A percentile compares a stretch with the other conserved stretches of the same genome.
Evolutionary conservation across 2,329 filamentous ascomycete genomes (phyloP).

Genomic region (Trichoderma afroharzianum): DNA sequence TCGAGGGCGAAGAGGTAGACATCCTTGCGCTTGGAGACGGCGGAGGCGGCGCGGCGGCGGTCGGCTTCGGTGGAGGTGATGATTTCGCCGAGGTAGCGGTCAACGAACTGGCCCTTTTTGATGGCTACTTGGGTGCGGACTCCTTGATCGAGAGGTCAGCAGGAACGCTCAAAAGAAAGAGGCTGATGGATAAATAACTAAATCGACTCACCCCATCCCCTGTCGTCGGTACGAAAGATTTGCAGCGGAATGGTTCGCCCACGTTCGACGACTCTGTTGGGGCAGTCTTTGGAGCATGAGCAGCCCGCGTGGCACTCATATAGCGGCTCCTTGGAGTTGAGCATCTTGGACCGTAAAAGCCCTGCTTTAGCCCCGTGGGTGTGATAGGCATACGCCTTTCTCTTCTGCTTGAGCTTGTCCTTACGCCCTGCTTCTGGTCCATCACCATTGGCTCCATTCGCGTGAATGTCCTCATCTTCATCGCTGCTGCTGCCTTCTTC

Average conservation of each 20-base stretch:
- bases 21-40: slow-evolving; percentile 61
- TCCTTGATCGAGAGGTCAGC: slow-evolving; percentile 40
- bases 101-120: slow-evolving; percentile 71
- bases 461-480: slow-evolving; percentile 8
- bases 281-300: slow-evolving; percentile 60
- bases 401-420: slow-evolving; percentile 24
- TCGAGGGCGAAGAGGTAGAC: slow-evolving; percentile 79
- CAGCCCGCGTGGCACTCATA: slow-evolving; percentile 79
- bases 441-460: not conserved
- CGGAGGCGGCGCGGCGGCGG: slow-evolving; percentile 55
- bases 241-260: slow-evolving; percentile 68
- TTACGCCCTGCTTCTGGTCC: slow-evolving; percentile 28
- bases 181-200: too few species aligned
- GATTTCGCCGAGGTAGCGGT: slow-evolving; percentile 72
- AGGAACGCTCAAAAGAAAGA: not conserved
- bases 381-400: slow-evolving; percentile 61
- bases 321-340: slow-evolving; percentile 58
- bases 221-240: slow-evolving; percentile 68
- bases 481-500: slow-evolving; percentile 47
- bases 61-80: slow-evolving; percentile 63
- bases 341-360: slow-evolving; percentile 48
- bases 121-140: slow-evolving; percentile 63
- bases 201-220: slow-evolving; percentile 65
- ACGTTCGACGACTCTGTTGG: slow-evolving; percentile 72
- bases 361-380: slow-evolving; percentile 49